These are phyloP conservation scores for Diaporthe vexans DNA, from an alignment of 2,329 filamentous ascomycete genomes.

Conservation along the genomic window DNA sequence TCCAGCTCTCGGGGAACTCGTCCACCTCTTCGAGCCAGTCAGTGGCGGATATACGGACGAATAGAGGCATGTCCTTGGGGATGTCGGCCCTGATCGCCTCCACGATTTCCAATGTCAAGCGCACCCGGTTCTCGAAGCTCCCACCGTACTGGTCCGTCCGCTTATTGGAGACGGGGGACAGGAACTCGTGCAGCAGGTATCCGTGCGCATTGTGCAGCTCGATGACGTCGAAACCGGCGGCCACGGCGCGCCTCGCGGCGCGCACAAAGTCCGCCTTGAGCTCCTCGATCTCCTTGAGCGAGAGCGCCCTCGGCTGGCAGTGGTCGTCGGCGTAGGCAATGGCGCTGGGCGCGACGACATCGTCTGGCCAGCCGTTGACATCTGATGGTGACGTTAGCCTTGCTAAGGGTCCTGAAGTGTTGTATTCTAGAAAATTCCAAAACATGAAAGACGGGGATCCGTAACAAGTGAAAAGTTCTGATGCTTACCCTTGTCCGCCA, in stretches of 20 bases:
- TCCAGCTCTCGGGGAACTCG: conserved; percentile 71
- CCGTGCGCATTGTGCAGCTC: conserved; percentile 86
- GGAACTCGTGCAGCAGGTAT: conserved; percentile 79
- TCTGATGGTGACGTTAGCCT: no score
- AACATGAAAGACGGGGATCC: no score
- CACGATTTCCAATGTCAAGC: conserved; percentile 77
- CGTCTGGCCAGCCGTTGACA: conserved; percentile 56
- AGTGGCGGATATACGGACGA: conserved; percentile 79
- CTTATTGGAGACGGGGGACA: conserved; percentile 78
- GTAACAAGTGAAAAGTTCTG: no score
- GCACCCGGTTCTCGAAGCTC: conserved; percentile 78
- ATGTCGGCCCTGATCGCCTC: conserved; percentile 73
- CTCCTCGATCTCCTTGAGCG: conserved; percentile 73
- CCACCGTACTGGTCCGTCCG: conserved; percentile 78
- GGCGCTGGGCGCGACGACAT: conserved; percentile 51
- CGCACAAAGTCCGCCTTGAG: conserved; percentile 72
- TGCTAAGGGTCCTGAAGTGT: no score
- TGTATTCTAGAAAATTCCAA: no score
- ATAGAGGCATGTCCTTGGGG: conserved; percentile 77
- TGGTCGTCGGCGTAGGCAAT: conserved; percentile 48
- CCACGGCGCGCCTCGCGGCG: conserved; percentile 67
- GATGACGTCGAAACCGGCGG: conserved; percentile 76
- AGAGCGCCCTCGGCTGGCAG: conserved; percentile 70
- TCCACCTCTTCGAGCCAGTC: conserved; percentile 78
- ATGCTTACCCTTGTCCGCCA: conserved; percentile 67